These are phyloP conservation scores for Mrakiaceae sp. DNA, from an alignment of 1,284 basidiomycete species.

Conservation along the genomic window DNA sequence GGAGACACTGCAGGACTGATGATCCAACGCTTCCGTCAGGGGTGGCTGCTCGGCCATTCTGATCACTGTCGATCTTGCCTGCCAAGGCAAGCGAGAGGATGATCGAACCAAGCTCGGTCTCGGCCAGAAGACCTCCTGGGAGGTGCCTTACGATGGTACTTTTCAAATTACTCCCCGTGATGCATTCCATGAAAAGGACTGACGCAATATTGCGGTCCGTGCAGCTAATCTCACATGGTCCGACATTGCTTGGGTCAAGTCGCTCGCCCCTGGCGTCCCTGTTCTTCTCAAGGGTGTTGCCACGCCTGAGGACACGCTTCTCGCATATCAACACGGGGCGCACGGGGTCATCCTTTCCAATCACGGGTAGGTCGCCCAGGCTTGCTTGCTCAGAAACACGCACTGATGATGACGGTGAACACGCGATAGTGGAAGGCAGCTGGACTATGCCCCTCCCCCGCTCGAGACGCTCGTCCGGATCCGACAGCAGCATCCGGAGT, in stretches of 20 bases:
- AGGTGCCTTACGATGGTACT: neutral
- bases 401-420: too few relatives aligned
- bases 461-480: constrained; percentile 36
- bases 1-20: too few relatives aligned
- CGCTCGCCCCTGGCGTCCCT: constrained; percentile 31
- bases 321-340: constrained; percentile 35
- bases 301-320: constrained; percentile 34
- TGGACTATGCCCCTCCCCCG: constrained; percentile 31
- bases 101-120: constrained; percentile 20
- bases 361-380: constrained; percentile 29
- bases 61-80: constrained; percentile 35
- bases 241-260: constrained; percentile 37
- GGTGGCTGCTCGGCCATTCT: constrained; percentile 18
- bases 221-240: constrained; percentile 23
- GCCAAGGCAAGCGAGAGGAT: constrained; percentile 35
- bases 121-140: neutral
- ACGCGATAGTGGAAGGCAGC: neutral
- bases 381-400: too few relatives aligned
- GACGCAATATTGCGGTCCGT: too few relatives aligned
- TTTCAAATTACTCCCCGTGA: too few relatives aligned
- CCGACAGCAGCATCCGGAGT: constrained; percentile 32
- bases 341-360: constrained; percentile 23
- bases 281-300: constrained; percentile 40
- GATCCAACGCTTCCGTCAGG: neutral
- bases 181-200: too few relatives aligned